Conservation (phyloP, 2,329 filamentous ascomycete genomes). For the Biscogniauxia marginata region DNA sequence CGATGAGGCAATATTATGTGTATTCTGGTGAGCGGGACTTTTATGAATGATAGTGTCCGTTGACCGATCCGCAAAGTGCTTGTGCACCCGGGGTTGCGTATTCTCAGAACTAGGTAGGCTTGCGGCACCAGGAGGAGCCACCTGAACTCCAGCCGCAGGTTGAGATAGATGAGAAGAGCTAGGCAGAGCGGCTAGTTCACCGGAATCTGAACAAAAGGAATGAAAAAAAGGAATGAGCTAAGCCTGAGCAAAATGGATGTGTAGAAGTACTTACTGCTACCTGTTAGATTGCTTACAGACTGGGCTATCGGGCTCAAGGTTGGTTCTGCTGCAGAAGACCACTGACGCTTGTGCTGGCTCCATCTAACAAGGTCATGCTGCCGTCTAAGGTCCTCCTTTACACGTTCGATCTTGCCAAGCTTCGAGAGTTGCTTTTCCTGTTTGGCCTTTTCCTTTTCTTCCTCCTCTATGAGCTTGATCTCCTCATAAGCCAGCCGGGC, state of each 20-base stretch:
- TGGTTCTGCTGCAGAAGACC: constrained; percentile 52
- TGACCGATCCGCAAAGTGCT: constrained; percentile 14
- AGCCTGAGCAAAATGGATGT: constrained; percentile 13
- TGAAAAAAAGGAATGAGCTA: constrained; percentile 8
- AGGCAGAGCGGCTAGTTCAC: constrained; percentile 5
- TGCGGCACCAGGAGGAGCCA: neutral
- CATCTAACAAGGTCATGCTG: constrained; percentile 40
- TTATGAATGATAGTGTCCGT: constrained; percentile 31
- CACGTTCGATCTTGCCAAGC: constrained; percentile 43
- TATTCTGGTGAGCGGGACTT: constrained; percentile 6
- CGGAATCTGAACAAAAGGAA: constrained; percentile 15
- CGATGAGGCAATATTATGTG: neutral
- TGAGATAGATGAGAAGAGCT: constrained; percentile 23
- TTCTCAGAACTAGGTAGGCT: constrained; percentile 12
- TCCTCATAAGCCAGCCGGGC: constrained; percentile 37
- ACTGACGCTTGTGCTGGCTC: constrained; percentile 46
- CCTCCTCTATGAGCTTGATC: constrained; percentile 35
- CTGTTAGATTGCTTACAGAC: constrained; percentile 33
- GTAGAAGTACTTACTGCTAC: constrained; percentile 18
- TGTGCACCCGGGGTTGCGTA: constrained; percentile 5
- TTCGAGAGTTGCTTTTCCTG: constrained; percentile 37
- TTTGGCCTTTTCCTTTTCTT: constrained; percentile 46
- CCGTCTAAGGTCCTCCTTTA: constrained; percentile 38
- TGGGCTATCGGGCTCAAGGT: constrained; percentile 49
- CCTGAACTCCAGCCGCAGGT: constrained; percentile 8